phyloP scores from a whole-genome alignment of 768 basidiomycete species.

The Russula virescens region DNA sequence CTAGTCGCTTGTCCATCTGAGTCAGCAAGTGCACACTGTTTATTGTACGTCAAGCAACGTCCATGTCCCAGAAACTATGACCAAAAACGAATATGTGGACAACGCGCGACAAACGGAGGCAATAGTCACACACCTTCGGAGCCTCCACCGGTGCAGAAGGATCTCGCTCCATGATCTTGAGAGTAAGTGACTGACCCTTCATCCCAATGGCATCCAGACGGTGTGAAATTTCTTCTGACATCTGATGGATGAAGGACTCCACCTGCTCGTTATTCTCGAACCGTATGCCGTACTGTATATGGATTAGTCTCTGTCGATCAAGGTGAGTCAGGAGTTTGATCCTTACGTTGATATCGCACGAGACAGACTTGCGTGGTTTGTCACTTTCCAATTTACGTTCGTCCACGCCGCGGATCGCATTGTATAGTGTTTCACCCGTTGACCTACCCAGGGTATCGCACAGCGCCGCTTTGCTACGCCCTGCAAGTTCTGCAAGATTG shows the following conservation, averaged over 20 bases:
- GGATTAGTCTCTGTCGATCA: constrained; percentile 14
- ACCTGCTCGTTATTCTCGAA: constrained; percentile 82
- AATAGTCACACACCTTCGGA: constrained; percentile 60
- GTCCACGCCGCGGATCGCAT: constrained; percentile 80
- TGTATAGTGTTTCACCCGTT: constrained; percentile 81
- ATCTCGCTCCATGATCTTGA: constrained; percentile 88
- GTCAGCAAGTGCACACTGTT: constrained; percentile 55
- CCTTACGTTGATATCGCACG: constrained; percentile 90
- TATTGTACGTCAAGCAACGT: constrained; percentile 73
- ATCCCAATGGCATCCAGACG: constrained; percentile 63
- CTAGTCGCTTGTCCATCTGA: constrained; percentile 65
- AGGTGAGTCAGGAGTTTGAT: constrained; percentile 21
- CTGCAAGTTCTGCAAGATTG: constrained; percentile 60
- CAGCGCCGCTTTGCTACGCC: constrained; percentile 57
- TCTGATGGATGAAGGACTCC: constrained; percentile 66
- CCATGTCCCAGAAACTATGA: constrained; percentile 88
- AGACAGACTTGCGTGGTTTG: constrained; percentile 85
- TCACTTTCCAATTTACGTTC: constrained; percentile 73
- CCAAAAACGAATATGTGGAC: constrained; percentile 2
- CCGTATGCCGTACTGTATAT: constrained; percentile 85
- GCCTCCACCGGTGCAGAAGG: constrained; percentile 82
- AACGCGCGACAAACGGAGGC: background rate
- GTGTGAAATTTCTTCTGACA: constrained; percentile 72
- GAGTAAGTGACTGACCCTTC: constrained; percentile 67
- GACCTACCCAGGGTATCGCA: constrained; percentile 71